These are phyloP conservation scores for Epichloe hybrida DNA, from an alignment of 2,329 filamentous ascomycete species.

Conservation along the genomic window DNA sequence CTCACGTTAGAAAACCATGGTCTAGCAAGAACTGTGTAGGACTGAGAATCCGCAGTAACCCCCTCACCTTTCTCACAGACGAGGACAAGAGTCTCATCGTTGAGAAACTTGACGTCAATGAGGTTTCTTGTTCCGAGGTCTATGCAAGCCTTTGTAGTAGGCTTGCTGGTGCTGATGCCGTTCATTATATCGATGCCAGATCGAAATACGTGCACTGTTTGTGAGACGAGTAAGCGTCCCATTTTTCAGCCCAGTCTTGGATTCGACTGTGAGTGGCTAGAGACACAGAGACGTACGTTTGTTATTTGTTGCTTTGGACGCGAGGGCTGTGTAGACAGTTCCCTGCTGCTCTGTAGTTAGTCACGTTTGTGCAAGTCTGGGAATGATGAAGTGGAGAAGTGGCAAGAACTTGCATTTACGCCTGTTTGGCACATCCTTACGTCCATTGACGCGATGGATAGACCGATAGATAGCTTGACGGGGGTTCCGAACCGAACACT, in stretches of 20 bases:
- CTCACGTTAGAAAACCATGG: background rate
- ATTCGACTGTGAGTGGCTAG: background rate
- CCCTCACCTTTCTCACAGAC: constrained; percentile 33
- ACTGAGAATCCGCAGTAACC: background rate
- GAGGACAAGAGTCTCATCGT: constrained; percentile 46
- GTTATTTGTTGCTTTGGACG: constrained; percentile 21
- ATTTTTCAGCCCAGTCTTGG: background rate
- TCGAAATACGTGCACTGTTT: constrained; percentile 43
- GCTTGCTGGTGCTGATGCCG: constrained; percentile 38
- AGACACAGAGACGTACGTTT: constrained; percentile 19
- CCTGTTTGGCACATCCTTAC: constrained; percentile 36
- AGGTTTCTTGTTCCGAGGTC: constrained; percentile 30
- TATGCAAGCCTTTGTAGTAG: constrained; percentile 26
- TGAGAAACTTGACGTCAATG: constrained; percentile 54
- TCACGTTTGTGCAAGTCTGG: background rate
- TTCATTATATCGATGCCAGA: constrained; percentile 39
- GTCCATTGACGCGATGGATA: constrained; percentile 38
- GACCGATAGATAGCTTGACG: constrained; percentile 29
- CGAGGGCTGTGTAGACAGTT: constrained; percentile 28
- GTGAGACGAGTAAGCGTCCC: background rate
- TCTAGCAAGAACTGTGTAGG: too few relatives aligned
- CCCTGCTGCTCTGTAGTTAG: constrained; percentile 16
- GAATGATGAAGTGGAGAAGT: background rate
- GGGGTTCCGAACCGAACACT: constrained; percentile 53
- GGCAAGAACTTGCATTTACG: constrained; percentile 18